A percentile compares a stretch with the other conserved stretches of the same genome.
phyloP scores from a whole-genome alignment of 345 rosid genomes.

The Hibiscus syriacus region DNA sequence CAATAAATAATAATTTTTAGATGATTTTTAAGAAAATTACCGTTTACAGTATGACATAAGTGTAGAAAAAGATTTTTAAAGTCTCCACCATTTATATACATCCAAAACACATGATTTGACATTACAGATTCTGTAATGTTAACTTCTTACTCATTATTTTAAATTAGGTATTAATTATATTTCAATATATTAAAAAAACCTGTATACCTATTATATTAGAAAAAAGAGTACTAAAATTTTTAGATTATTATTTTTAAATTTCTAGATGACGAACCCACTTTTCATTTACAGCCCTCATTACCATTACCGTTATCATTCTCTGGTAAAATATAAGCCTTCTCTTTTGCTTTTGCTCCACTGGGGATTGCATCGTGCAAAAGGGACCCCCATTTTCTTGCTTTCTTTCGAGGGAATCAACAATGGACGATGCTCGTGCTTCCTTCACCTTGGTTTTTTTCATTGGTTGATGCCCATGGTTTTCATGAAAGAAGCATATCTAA shows the following conservation, averaged over 20 bases:
- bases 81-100: constrained; percentile 25
- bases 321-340: not conserved
- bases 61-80: constrained; percentile 6
- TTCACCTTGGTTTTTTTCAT: not conserved
- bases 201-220: too few relatives aligned
- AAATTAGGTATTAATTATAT: too few relatives aligned
- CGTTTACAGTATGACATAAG: too few relatives aligned
- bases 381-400: not conserved
- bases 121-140: constrained; percentile 74
- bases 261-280: constrained; percentile 18
- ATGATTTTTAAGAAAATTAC: too few relatives aligned
- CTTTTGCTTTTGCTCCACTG: not conserved
- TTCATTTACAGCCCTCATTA: too few relatives aligned
- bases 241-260: too few relatives aligned
- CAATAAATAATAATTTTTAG: too few relatives aligned
- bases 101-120: constrained; percentile 88
- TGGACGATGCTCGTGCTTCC: not conserved
- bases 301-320: not conserved
- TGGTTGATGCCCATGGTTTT: not conserved
- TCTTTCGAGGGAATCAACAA: not conserved
- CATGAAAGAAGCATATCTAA: constrained; percentile 4
- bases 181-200: too few relatives aligned
- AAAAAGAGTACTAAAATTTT: too few relatives aligned
- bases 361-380: not conserved
- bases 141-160: constrained; percentile 21